These are phyloP conservation scores for Panicum hallii DNA, from an alignment of 202 grass and related monocot genomes.

Conservation along the genomic window DNA sequence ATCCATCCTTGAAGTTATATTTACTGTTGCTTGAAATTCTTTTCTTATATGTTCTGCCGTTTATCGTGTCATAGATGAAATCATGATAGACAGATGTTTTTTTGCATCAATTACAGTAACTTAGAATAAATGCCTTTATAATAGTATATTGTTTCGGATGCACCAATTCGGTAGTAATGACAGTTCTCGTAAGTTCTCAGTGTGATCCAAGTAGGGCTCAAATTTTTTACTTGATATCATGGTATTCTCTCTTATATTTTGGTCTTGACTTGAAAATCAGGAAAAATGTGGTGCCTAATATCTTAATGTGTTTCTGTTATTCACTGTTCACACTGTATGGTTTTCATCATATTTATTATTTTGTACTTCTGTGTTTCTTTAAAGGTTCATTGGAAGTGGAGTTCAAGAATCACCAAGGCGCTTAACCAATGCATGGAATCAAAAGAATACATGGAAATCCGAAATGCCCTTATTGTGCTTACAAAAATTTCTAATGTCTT, in stretches of 20 bases:
- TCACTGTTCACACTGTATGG: neutral
- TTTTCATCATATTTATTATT: slow-evolving; percentile 19
- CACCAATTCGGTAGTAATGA: neutral
- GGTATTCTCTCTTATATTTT: slow-evolving; percentile 22
- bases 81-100: neutral
- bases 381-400: slow-evolving; percentile 97
- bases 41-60: slow-evolving; percentile 22
- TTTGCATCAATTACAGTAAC: neutral
- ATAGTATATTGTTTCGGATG: slow-evolving; percentile 2
- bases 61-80: slow-evolving; percentile 7
- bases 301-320: neutral
- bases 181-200: neutral
- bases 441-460: slow-evolving; percentile 98
- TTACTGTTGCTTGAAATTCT: slow-evolving; percentile 31
- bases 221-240: too few relatives aligned
- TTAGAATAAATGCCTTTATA: neutral
- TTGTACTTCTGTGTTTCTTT: slow-evolving; percentile 43
- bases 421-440: slow-evolving; percentile 98
- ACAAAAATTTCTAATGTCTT: slow-evolving; percentile 95
- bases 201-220: neutral
- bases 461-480: slow-evolving; percentile 94
- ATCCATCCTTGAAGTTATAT: slow-evolving; percentile 44
- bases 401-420: slow-evolving; percentile 84
- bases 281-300: slow-evolving; percentile 3
- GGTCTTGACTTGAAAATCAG: slow-evolving; percentile 21